Evolutionary conservation across 768 basidiomycete genomes (phyloP), one percentile per base, ranked within the genome.

Genomic region (Russula lepida): DNA sequence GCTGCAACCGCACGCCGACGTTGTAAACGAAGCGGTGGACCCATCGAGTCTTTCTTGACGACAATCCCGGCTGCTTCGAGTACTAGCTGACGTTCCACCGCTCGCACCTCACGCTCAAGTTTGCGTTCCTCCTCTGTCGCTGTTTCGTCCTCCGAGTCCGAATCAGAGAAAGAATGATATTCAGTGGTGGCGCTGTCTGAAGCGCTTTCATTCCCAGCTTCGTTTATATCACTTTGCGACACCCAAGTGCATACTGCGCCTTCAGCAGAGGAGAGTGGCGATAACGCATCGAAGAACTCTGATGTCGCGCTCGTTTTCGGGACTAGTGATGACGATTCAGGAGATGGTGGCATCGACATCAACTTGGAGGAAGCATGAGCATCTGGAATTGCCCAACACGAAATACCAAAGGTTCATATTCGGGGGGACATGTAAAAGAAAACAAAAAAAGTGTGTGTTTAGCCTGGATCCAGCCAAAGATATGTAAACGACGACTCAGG

Each of bases 1-100:
- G 70, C 63, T 13, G 77, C 72, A 6, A 70, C 68, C 9, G 41
- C 15, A 23, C 43, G 46, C 5, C 53, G 61, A 27, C 56, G 54
- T 19, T 48, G 50, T 6, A 53, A 17, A 23, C 30, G 54, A 15
- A 74, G 77, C 7, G 71, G 73, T 19, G 77, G 78, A 1, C 80
- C 77, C 46, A 77, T 77, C 17, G 79, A 77, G 60, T 84, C 82
- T 39, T 80, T 73, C 64, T 86, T 84, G 49, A 95, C 79, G 58
- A 92, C 84, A 27, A 97, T 75, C 3, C 95, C 95, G 0, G 93
- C 93, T 0, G 91, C 89, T 69, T 91, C 84, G n/a, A 98, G 75
- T 7, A 97, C 91, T 21, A 86, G 80, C 66, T 84, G 84, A 23
- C 91, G 78, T 69, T 95, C 93, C 19, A 80, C 74, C 59, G 85